Base-by-base conservation (phyloP, 768 basidiomycete species). In the Naganishia randhawae region DNA sequence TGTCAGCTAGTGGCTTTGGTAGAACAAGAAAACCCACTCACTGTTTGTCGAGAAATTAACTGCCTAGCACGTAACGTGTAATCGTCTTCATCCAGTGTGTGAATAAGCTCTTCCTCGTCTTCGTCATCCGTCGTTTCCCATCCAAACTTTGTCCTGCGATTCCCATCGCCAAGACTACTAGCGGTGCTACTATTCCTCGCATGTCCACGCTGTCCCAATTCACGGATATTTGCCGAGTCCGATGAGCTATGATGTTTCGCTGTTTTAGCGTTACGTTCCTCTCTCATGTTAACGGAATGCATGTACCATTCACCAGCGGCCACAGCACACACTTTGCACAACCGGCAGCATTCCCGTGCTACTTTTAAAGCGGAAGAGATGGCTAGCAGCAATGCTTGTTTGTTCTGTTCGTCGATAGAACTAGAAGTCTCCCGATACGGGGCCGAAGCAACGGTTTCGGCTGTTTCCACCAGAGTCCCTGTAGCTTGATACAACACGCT, bases 331-430 rank as follows among this genome's bases (percentile, higher is more conserved):
- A 88, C 84, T 80, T 89, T 91, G 72, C 94, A 90, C 29, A 90
- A 86, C 9, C 87, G 85, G 48, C 92, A 88, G 78, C 92, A 95
- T 70, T 96, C 93, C 13, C 89, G 87, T 32, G 91, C 92, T 31
- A 90, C 87, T 76, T 91, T 89, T 68, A 94, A 82, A 6, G 93
- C 90, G 53, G 85, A 86, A 5, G 95, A 96, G 10, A 94, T 92
- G n/a, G 88, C 88, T 65, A 88, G 85, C 71, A 97, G 83, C 63
- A 96, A 80, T 0, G 83, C 82, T 64, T 85, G 84, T 79, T 90
- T 91, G 78, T 94, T 91, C 55, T 87, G 85, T 71, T 97, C 94
- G 81, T 81, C 81, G 5, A 61, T 63, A 13, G 92, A 90, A 0
- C 83, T 80, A 22, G 83, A 80, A 57, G 82, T 73, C 6, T 83